Base-by-base conservation (phyloP, 1,284 basidiomycete genomes). In the Trametes sp. region DNA sequence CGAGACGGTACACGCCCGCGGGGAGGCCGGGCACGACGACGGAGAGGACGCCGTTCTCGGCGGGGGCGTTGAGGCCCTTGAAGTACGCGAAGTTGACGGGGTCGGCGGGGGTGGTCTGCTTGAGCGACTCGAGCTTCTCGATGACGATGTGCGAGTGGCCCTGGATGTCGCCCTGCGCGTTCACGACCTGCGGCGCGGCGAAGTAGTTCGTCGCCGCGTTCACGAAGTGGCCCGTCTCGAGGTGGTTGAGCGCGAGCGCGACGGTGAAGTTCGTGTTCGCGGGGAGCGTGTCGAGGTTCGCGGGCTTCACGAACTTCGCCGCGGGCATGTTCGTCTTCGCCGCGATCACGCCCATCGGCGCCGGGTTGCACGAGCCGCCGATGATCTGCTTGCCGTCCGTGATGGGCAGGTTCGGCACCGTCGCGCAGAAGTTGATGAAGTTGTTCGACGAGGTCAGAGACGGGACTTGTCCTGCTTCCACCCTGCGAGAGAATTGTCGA, bases 121-220 rank as follows among this genome's bases (percentile, higher is more conserved):
- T 74, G 57, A 90, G 73, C 1, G 83, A 80, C 31, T 72, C 65
- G 62, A 93, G 77, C 45, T 73, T 55, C 75, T 92, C 84, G 58
- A 93, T 78, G 42, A 88, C 87, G 67, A 90, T 78, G 72, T 92
- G 89, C 8, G 82, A 82, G 75, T 88, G 86, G 4, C 86, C 87
- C 48, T 76, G 70, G 64, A 84, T 80, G 56, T 75, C 69, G 61
- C 88, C 90, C 31, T 72, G 66, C 3, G 65, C 70, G 72, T 88
- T 82, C 21, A 90, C 76, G 67, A 85, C 81, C 72, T 87, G 78
- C 58, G 89, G 89, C 61, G 83, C 77, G 65, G 80, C 68, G 73
- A 82, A 84, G 77, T 86, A 89, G 72, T 84, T 88, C 44, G 75
- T 67, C 50, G 81, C 65, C 1, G 86, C 79, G 72, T 84, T 86